A percentile compares a stretch with the other conserved stretches of the same genome.
Evolutionary conservation across 305 asterid species (phyloP).

Genomic region (Fraxinus floribunda): DNA sequence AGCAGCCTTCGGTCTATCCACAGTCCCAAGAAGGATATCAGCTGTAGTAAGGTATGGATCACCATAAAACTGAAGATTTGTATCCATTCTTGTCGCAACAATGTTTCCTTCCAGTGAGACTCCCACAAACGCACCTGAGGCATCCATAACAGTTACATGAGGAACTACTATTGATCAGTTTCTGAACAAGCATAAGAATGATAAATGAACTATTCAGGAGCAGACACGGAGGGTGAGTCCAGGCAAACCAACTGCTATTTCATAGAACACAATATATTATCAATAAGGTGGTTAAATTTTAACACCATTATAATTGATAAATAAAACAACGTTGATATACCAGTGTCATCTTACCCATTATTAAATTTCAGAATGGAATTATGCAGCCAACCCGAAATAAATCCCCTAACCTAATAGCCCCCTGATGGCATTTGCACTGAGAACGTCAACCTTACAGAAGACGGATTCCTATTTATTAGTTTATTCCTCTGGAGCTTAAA

Average conservation of each 20-base stretch:
- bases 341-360: not conserved
- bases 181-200: not conserved
- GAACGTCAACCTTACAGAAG: not conserved
- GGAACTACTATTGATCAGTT: not conserved
- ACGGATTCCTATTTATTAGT: not conserved
- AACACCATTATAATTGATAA: not conserved
- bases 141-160: constrained; percentile 24
- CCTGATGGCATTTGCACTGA: not conserved
- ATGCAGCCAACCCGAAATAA: not conserved
- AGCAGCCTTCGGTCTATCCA: constrained; percentile 93
- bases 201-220: not conserved
- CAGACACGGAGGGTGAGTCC: not conserved
- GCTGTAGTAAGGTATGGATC: constrained; percentile 89
- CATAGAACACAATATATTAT: not conserved
- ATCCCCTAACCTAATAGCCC: not conserved
- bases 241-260: not conserved
- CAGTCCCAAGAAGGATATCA: constrained; percentile 84
- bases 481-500: not conserved
- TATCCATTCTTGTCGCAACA: constrained; percentile 82
- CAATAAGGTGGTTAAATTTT: not conserved
- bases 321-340: not conserved
- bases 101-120: constrained; percentile 89
- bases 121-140: constrained; percentile 89
- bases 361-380: not conserved
- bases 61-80: constrained; percentile 85